Base-by-base conservation (phyloP, 495 filamentous ascomycete genomes). In the Penicillium ucsense region DNA sequence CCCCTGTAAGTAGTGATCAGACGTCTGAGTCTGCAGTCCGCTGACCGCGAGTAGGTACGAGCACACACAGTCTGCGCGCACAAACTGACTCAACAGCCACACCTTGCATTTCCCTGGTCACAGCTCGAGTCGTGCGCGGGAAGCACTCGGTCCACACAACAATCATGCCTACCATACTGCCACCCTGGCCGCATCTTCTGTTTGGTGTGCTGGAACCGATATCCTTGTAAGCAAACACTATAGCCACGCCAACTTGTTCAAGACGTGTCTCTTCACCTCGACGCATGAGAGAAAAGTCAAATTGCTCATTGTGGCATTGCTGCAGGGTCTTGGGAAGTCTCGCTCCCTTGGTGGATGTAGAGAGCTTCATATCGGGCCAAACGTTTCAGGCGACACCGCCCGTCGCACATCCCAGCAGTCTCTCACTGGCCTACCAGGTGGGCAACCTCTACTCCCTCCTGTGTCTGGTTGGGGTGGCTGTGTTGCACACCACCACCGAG, bases 371-470 rank as follows among this genome's bases (percentile, higher is more conserved):
- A 47, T 52, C 68, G 9, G 68, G 75, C 42, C 84, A 87, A 64
- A 68, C 82, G 39, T 68, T 76, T 12, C 46, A 56, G 6, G 57
- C 60, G n/a, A 41, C 56, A 20, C 52, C 51, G 38, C 57, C 54
- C 10, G 53, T 55, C 20, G 40, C 65, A 10, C 62, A 71, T 42
- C 66, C 72, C 7, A 72, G 71, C 51, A 71, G 67, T 41, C 55
- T 66, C 9, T 66, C 76, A 8, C 57, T 82, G 7, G 75, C 75
- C 36, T 71, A 81, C 34, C 80, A 87, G 59, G 69, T 88, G 0
- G 82, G 78, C 38, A 88, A 88, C 53, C 57, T 78, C 8, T 89
- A 86, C 56, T 71, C 74, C 3, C 70, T 88, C 4, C 67, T 85
- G n/a, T 79, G 75, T 47, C 55, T 87, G 30, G 58, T 87, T 4